Percentiles rank a stretch among this genome's conserved stretches.
phyloP scores from a whole-genome alignment of 1,284 basidiomycete species.

The Malassezia furfur region DNA sequence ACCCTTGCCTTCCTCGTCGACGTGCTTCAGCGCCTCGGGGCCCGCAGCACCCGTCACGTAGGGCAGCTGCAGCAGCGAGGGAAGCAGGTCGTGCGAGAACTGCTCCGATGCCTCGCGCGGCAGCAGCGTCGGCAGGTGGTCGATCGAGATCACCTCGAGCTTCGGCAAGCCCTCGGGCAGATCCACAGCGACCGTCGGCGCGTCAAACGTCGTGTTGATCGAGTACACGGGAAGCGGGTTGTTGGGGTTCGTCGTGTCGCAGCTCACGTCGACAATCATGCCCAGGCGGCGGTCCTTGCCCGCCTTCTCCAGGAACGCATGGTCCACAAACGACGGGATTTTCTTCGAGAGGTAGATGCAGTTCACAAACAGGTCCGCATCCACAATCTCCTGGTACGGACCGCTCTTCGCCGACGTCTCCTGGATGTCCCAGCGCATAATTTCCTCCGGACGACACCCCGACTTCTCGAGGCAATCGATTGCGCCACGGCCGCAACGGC shows the following conservation, averaged over 20 bases:
- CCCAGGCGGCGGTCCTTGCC: constrained; percentile 64
- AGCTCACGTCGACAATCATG: constrained; percentile 93
- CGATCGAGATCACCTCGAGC: constrained; percentile 85
- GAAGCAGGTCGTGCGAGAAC: constrained; percentile 81
- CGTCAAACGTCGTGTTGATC: constrained; percentile 88
- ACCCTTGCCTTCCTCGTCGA: constrained; percentile 37
- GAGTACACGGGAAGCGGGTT: constrained; percentile 95
- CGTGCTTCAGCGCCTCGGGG: constrained; percentile 23
- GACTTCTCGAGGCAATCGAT: constrained; percentile 90
- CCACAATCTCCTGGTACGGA: constrained; percentile 88
- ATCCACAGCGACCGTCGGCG: constrained; percentile 76
- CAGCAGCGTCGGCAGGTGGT: constrained; percentile 89
- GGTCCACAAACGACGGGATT: constrained; percentile 80
- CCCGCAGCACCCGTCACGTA: constrained; percentile 28
- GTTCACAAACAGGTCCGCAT: constrained; percentile 97
- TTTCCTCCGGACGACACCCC: constrained; percentile 68
- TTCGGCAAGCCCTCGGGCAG: constrained; percentile 36
- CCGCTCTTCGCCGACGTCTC: constrained; percentile 89
- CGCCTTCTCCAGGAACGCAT: constrained; percentile 63
- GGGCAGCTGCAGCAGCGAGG: constrained; percentile 54
- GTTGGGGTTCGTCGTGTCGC: constrained; percentile 97
- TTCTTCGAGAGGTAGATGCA: constrained; percentile 90
- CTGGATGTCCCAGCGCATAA: constrained; percentile 92
- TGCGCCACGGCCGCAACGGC: constrained; percentile 90
- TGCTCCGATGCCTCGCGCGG: constrained; percentile 95